Evolutionary conservation across 106 monocot genomes (phyloP).

Genomic region (Dendrobium huoshanense): DNA sequence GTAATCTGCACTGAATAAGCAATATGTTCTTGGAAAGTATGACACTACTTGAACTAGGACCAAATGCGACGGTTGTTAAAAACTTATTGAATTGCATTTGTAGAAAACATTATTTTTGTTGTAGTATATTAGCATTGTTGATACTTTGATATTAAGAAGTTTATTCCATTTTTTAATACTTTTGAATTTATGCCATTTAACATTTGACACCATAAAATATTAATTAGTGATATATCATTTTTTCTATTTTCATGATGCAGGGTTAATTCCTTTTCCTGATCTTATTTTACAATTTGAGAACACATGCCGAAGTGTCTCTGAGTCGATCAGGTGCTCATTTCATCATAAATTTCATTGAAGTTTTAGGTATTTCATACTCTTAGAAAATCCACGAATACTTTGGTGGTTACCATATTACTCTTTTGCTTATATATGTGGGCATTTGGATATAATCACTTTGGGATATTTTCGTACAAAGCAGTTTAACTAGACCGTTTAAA

Average conservation of each 20-base stretch:
- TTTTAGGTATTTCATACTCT: not conserved
- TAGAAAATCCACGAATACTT: not conserved
- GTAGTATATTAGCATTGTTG: not conserved
- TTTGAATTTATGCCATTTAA: not conserved
- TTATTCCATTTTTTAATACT: not conserved
- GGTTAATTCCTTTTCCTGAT: constrained; percentile 60
- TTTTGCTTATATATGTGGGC: not conserved
- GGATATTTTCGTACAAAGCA: not conserved
- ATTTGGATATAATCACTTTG: not conserved
- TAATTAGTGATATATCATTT: not conserved
- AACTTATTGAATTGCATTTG: not conserved
- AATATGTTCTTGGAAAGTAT: not conserved
- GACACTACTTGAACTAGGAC: not conserved
- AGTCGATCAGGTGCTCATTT: constrained; percentile 50
- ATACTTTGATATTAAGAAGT: not conserved
- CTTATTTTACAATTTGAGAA: constrained; percentile 62
- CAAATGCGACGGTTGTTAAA: not conserved
- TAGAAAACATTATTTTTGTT: not conserved
- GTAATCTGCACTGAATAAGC: not conserved
- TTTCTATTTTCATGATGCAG: constrained; percentile 22
- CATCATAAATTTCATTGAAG: not conserved
- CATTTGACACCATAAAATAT: too few species aligned
- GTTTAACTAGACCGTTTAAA: not conserved
- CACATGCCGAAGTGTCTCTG: constrained; percentile 53
- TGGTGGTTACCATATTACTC: not conserved